phyloP scores from a whole-genome alignment of 306 rosid genomes.

The Prunus davidiana region DNA sequence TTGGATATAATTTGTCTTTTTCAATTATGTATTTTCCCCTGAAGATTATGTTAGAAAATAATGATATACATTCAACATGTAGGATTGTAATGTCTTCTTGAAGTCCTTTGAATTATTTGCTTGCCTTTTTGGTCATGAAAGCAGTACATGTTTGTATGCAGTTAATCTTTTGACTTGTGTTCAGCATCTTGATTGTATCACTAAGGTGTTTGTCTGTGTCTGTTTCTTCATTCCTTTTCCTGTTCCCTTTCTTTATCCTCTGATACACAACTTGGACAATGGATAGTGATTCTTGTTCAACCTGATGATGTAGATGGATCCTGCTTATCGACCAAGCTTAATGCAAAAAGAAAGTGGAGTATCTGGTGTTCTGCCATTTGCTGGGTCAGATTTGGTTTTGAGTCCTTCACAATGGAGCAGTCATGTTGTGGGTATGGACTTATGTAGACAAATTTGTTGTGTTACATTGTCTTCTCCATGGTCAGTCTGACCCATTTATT shows the following conservation, averaged over 20 bases:
- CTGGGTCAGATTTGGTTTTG: conserved; percentile 92
- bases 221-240: neutral
- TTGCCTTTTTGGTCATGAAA: neutral
- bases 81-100: no score
- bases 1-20: no score
- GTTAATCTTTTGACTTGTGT: neutral
- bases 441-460: neutral
- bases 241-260: neutral
- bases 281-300: neutral
- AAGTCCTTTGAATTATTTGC: neutral
- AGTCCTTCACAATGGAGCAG: conserved; percentile 96
- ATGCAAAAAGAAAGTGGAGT: conserved; percentile 48
- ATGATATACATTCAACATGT: no score
- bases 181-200: neutral
- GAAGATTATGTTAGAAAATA: no score
- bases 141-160: neutral
- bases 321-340: conserved; percentile 85
- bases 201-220: neutral
- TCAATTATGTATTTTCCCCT: no score
- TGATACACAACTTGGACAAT: neutral
- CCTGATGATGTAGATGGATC: conserved; percentile 68
- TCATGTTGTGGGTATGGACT: conserved; percentile 80
- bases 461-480: neutral
- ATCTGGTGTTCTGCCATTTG: conserved; percentile 70
- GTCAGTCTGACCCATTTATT: neutral